Conservation (phyloP, 2,329 filamentous ascomycete species). For the Penicillium sp. region DNA sequence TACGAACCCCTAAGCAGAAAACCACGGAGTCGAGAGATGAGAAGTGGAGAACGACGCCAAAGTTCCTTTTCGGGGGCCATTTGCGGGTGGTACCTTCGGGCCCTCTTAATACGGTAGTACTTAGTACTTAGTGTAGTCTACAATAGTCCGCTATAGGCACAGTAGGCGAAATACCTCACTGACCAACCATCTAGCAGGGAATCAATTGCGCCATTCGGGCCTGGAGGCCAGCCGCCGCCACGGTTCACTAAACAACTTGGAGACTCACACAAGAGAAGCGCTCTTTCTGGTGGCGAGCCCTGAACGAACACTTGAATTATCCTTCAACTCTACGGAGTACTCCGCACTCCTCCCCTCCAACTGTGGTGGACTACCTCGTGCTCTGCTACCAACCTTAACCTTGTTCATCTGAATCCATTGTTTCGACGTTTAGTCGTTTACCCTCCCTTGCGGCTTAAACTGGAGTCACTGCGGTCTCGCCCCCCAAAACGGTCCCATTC, state of each 20-base stretch:
- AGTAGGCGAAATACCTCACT: neutral
- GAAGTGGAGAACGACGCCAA: neutral
- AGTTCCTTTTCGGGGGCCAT: neutral
- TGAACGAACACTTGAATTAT: too few species aligned
- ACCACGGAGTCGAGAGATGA: neutral
- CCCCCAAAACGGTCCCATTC: neutral
- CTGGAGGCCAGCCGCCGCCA: neutral
- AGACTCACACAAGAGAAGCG: neutral
- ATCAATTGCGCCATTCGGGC: neutral
- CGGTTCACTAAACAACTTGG: neutral
- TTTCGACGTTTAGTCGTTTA: neutral
- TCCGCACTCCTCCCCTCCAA: neutral
- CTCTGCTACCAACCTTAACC: neutral
- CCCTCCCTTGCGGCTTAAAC: constrained; percentile 2
- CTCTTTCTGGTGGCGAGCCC: neutral
- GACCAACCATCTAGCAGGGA: neutral
- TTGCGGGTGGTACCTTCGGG: neutral
- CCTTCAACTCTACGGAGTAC: neutral
- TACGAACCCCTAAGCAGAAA: neutral
- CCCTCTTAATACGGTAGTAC: neutral
- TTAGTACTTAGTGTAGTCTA: neutral
- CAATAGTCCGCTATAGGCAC: neutral
- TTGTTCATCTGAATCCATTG: neutral
- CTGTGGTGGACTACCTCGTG: neutral
- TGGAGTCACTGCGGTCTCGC: neutral